Evolutionary conservation across 352 stramenopile genomes (phyloP).

Genomic region (Globisporangium polare): DNA sequence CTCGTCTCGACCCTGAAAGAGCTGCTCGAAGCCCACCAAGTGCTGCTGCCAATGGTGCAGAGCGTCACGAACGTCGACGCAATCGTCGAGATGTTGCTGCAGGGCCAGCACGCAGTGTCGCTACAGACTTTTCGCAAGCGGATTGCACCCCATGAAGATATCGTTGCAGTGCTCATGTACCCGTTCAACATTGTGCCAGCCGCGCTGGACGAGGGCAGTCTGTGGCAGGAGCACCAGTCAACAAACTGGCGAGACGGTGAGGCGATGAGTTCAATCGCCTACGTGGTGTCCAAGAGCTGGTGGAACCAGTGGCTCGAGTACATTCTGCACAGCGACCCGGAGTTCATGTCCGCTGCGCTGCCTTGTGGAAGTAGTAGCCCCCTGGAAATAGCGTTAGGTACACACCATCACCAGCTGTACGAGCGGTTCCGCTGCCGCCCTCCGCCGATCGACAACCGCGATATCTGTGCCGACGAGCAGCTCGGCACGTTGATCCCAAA

Average conservation of each 20-base stretch:
- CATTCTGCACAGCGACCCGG: slow-evolving; percentile 13
- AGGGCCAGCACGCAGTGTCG: slow-evolving; percentile 17
- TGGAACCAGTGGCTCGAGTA: slow-evolving; percentile 57
- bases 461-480: slow-evolving; percentile 35
- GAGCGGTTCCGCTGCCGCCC: slow-evolving; percentile 28
- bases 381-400: background rate
- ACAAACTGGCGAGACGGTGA: slow-evolving; percentile 40
- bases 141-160: slow-evolving; percentile 22
- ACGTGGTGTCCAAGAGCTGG: slow-evolving; percentile 48
- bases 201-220: slow-evolving; percentile 35
- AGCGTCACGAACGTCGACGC: slow-evolving; percentile 14
- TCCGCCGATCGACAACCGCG: slow-evolving; percentile 38
- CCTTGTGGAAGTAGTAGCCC: background rate
- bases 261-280: slow-evolving; percentile 22
- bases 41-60: slow-evolving; percentile 18
- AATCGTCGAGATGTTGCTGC: slow-evolving; percentile 21
- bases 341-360: slow-evolving; percentile 2
- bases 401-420: slow-evolving; percentile 8
- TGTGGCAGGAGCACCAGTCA: slow-evolving; percentile 32
- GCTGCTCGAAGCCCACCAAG: slow-evolving; percentile 15
- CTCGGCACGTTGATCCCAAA: slow-evolving; percentile 32
- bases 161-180: slow-evolving; percentile 43
- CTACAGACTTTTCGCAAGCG: slow-evolving; percentile 26
- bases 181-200: slow-evolving; percentile 54
- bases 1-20: slow-evolving; percentile 27